phyloP scores from a whole-genome alignment of 2,329 filamentous ascomycete genomes.

The Penicillium frequentans region DNA sequence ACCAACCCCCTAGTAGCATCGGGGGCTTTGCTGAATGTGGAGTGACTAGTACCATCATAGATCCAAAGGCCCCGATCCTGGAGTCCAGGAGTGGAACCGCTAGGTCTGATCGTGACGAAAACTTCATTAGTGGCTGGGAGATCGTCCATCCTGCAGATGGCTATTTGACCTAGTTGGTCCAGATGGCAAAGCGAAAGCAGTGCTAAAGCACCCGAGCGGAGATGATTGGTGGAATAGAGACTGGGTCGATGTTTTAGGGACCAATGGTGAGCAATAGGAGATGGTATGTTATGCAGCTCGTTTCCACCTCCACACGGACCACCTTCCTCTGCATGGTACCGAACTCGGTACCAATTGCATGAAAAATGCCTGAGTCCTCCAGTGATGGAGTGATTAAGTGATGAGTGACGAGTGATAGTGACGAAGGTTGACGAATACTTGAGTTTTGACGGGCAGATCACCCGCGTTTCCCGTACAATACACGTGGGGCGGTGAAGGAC shows the following conservation, averaged over 20 bases:
- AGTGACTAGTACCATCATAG: constrained; percentile 7
- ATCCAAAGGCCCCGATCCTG: constrained; percentile 10
- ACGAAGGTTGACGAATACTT: too few species aligned
- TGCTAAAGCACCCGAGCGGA: constrained; percentile 16
- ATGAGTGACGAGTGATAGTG: too few species aligned
- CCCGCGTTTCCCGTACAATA: not conserved
- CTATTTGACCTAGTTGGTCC: constrained; percentile 35
- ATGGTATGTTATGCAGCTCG: constrained; percentile 24
- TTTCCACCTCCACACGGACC: constrained; percentile 9
- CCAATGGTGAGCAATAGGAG: constrained; percentile 4
- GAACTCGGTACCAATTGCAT: constrained; percentile 8
- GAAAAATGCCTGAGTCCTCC: not conserved
- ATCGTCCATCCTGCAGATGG: constrained; percentile 31
- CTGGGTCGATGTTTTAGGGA: constrained; percentile 10
- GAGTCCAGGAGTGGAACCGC: constrained; percentile 9
- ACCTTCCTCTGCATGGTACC: constrained; percentile 9
- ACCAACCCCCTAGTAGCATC: not conserved
- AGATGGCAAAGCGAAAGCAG: constrained; percentile 23
- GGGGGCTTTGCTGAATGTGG: constrained; percentile 3
- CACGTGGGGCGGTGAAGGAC: constrained; percentile 20
- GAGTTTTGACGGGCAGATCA: not conserved
- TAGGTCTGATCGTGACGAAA: constrained; percentile 15
- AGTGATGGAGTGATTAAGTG: too few species aligned
- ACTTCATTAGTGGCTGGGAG: constrained; percentile 22
- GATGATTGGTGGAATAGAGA: constrained; percentile 14